A percentile compares a stretch with the other conserved stretches of the same genome.
phyloP scores from a whole-genome alignment of 106 monocot species.

The Hemerocallis citrina region DNA sequence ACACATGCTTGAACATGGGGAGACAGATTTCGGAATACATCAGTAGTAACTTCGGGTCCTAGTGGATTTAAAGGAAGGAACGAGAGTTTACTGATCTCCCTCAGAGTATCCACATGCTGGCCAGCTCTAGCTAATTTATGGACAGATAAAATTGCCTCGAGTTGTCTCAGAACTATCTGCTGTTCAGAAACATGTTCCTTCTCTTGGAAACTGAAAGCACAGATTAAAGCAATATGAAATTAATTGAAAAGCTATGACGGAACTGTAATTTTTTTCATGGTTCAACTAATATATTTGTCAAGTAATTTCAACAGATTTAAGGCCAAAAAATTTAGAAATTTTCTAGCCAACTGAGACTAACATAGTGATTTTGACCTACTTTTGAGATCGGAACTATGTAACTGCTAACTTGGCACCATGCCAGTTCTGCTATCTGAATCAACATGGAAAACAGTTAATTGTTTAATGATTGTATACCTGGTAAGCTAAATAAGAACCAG shows the following conservation, averaged over 20 bases:
- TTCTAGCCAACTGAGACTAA: constrained; percentile 1
- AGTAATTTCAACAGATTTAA: constrained; percentile 3
- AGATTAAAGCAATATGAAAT: background rate
- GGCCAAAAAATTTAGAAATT: background rate
- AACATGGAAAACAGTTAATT: too few relatives aligned
- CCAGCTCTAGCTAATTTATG: constrained; percentile 72
- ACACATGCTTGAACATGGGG: constrained; percentile 82
- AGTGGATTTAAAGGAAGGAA: constrained; percentile 89
- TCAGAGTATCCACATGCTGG: constrained; percentile 73
- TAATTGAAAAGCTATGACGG: background rate
- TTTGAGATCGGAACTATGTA: background rate
- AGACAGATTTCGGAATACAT: constrained; percentile 60
- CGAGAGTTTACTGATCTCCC: constrained; percentile 66
- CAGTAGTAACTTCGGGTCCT: constrained; percentile 46
- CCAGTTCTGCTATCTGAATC: background rate
- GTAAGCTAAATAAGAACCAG: too few relatives aligned
- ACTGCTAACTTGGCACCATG: background rate
- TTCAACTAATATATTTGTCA: background rate
- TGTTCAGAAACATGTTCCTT: constrained; percentile 67
- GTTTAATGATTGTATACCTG: too few relatives aligned
- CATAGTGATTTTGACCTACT: too few relatives aligned
- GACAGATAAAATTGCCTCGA: constrained; percentile 68
- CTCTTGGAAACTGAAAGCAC: constrained; percentile 54
- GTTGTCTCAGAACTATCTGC: constrained; percentile 74
- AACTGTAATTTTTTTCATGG: background rate